Percentiles rank a stretch among this genome's conserved stretches.
phyloP scores from a whole-genome alignment of 257 asterid species.

The Primulina huaijiensis region DNA sequence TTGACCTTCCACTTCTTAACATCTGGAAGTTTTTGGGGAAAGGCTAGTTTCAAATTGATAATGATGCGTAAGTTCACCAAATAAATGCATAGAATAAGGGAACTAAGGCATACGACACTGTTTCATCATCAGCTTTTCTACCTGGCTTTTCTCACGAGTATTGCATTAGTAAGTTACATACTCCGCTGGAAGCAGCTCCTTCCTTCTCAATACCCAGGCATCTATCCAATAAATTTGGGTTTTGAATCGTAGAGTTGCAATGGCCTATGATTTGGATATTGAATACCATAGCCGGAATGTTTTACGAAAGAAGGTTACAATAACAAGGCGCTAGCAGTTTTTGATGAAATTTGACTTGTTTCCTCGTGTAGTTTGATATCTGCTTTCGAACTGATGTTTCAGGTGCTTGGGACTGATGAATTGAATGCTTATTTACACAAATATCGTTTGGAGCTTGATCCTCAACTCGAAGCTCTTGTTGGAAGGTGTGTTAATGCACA shows the following conservation, averaged over 20 bases:
- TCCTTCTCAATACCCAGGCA: neutral
- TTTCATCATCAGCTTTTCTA: neutral
- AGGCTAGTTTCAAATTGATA: neutral
- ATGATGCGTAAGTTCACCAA: constrained; percentile 1
- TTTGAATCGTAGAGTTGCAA: constrained; percentile 2
- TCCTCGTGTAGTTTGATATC: constrained; percentile 17
- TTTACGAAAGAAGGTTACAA: neutral
- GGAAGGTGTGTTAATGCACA: constrained; percentile 59
- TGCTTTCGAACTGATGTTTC: constrained; percentile 30
- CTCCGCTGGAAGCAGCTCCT: neutral
- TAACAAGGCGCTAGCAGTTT: neutral
- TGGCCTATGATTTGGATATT: neutral
- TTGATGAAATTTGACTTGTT: neutral
- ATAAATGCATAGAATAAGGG: neutral
- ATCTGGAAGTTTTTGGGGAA: neutral
- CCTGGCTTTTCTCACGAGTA: neutral
- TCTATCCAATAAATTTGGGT: neutral
- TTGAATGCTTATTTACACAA: constrained; percentile 88
- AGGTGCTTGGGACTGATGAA: constrained; percentile 97
- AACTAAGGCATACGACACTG: neutral
- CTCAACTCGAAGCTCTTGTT: constrained; percentile 86
- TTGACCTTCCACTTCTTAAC: constrained; percentile 11
- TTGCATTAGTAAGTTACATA: neutral
- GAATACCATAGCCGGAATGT: neutral
- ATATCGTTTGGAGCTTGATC: constrained; percentile 79